Conservation (phyloP, 2,329 filamentous ascomycete species). For the Diaporthe humulicola region DNA sequence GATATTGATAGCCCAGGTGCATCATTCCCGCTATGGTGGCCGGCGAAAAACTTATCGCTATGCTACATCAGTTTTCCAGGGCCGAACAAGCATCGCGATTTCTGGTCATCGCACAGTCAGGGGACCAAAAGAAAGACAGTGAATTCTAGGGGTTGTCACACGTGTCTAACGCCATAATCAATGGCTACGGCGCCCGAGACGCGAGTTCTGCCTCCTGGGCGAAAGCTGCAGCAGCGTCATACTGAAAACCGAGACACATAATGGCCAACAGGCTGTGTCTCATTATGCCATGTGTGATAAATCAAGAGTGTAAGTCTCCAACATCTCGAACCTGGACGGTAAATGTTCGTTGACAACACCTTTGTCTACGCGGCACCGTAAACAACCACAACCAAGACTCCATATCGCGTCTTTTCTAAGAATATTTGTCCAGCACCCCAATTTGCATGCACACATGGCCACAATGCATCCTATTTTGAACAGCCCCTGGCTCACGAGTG, state of each 20-base stretch:
- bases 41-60: not conserved
- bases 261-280: not conserved
- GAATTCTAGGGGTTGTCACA: not conserved
- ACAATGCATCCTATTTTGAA: not conserved
- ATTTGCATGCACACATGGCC: not conserved
- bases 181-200: not conserved
- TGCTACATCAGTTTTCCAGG: not conserved
- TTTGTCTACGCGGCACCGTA: not conserved
- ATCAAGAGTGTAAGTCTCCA: not conserved
- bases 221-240: not conserved
- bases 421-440: no score
- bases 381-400: not conserved
- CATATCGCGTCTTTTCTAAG: not conserved
- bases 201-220: not conserved
- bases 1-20: no score
- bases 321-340: no score
- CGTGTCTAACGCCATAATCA: no score
- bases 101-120: not conserved
- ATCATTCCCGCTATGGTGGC: not conserved
- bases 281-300: no score
- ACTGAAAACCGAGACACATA: no score
- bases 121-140: not conserved
- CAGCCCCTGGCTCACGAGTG: not conserved
- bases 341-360: no score
- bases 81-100: not conserved